These are phyloP conservation scores for Aureobasidium uvarum DNA, from an alignment of 2,329 filamentous ascomycete genomes.

Conservation along the genomic window DNA sequence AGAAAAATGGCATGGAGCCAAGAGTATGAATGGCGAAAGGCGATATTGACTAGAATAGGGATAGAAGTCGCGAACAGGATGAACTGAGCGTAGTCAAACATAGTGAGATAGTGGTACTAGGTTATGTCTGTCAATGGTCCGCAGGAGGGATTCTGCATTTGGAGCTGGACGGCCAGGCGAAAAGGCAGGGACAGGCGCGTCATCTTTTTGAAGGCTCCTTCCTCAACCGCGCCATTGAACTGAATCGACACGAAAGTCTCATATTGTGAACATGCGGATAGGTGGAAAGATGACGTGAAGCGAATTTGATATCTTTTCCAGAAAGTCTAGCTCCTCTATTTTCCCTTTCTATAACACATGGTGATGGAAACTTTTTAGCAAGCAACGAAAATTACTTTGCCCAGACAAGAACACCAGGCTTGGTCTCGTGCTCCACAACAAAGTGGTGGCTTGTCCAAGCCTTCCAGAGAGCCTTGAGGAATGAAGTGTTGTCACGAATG, in stretches of 20 bases:
- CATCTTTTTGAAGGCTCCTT: not conserved
- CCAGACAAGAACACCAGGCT: constrained; percentile 20
- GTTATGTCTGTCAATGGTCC: not conserved
- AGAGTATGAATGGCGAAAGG: not conserved
- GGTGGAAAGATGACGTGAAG: not conserved
- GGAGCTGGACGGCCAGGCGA: not conserved
- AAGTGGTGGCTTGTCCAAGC: constrained; percentile 83
- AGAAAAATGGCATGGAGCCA: not conserved
- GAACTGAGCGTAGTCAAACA: not conserved
- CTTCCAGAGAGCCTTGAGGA: constrained; percentile 76
- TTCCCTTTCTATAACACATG: not conserved
- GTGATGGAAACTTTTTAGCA: not conserved
- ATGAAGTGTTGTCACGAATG: constrained; percentile 43
- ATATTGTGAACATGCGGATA: no score
- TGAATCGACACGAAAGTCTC: no score
- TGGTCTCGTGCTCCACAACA: constrained; percentile 50
- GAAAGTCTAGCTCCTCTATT: constrained; percentile 3
- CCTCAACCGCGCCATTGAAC: not conserved
- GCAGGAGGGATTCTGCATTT: not conserved
- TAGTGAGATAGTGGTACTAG: not conserved
- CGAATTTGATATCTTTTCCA: not conserved
- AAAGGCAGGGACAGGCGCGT: not conserved
- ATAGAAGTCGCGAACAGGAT: not conserved
- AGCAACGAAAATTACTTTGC: not conserved
- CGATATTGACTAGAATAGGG: constrained; percentile 15